Conservation (phyloP, 805 yeast species). For the Pichia scutulata region DNA sequence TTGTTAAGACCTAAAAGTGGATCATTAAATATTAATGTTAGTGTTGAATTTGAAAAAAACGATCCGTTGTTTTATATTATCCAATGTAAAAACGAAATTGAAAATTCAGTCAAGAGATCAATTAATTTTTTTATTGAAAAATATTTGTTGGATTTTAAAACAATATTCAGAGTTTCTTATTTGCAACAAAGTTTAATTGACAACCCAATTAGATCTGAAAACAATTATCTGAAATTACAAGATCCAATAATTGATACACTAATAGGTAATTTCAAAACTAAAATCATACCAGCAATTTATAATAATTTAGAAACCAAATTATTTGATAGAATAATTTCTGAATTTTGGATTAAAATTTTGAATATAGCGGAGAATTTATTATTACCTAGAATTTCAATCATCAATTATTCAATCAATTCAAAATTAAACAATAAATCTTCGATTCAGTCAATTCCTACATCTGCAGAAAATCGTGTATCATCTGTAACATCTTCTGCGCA, state of each 20-base stretch:
- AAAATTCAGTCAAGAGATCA: slow-evolving; percentile 58
- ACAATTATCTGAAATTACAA: slow-evolving; percentile 15
- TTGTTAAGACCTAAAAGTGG: slow-evolving; percentile 38
- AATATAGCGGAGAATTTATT: slow-evolving; percentile 61
- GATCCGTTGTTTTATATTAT: slow-evolving; percentile 82
- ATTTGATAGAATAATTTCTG: slow-evolving; percentile 27
- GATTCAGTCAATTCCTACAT: not conserved
- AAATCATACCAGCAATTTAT: slow-evolving; percentile 20
- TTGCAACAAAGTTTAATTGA: slow-evolving; percentile 19
- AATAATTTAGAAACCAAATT: slow-evolving; percentile 26
- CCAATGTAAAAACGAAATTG: slow-evolving; percentile 57
- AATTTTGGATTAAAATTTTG: slow-evolving; percentile 74
- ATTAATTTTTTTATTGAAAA: slow-evolving; percentile 65
- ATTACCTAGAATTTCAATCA: slow-evolving; percentile 48
- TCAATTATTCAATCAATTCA: slow-evolving; percentile 6
- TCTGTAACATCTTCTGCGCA: not conserved
- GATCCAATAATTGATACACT: slow-evolving; percentile 21
- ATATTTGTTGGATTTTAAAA: slow-evolving; percentile 54
- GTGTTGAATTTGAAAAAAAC: slow-evolving; percentile 69
- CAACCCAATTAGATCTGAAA: slow-evolving; percentile 15
- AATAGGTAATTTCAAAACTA: slow-evolving; percentile 19
- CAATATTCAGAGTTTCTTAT: slow-evolving; percentile 30
- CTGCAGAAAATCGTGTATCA: not conserved
- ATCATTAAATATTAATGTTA: slow-evolving; percentile 52
- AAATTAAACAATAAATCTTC: slow-evolving; percentile 12